Percentiles rank a stretch among this genome's conserved stretches.
Evolutionary conservation across 768 basidiomycete genomes (phyloP).

Genomic region (Podaxis sp.): DNA sequence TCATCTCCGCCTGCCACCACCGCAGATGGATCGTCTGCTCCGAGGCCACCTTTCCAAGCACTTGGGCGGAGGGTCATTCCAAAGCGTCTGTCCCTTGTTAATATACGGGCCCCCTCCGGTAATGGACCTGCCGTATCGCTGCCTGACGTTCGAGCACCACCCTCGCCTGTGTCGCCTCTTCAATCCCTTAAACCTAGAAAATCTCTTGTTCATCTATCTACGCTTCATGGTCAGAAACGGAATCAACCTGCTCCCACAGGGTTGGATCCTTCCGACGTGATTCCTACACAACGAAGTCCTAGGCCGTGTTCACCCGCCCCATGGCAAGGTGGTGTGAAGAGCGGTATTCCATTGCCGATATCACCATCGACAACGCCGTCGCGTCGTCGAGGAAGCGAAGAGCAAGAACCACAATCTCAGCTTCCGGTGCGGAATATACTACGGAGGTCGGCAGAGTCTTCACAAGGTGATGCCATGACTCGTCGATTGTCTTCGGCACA

Average conservation of each 20-base stretch:
- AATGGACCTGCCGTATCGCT: constrained; percentile 7
- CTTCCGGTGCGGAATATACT: neutral
- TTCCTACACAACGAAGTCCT: neutral
- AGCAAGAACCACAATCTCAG: neutral
- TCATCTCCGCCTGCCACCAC: constrained; percentile 11
- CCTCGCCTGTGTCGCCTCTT: constrained; percentile 12
- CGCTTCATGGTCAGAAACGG: constrained; percentile 1
- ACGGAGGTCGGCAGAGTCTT: neutral
- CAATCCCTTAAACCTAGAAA: constrained; percentile 12
- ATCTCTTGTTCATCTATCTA: constrained; percentile 16
- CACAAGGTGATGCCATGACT: neutral
- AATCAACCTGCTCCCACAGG: neutral
- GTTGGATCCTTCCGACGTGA: neutral
- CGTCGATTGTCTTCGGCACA: constrained; percentile 6
- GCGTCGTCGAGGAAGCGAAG: neutral
- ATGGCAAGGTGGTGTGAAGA: neutral
- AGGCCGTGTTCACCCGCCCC: neutral
- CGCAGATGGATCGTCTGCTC: constrained; percentile 8
- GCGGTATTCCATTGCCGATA: neutral
- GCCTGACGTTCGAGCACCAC: constrained; percentile 1
- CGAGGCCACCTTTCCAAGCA: neutral
- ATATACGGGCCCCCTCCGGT: constrained; percentile 1
- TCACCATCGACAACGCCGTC: neutral
- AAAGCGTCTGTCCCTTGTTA: constrained; percentile 3
- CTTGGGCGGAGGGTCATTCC: neutral